A percentile compares a stretch with the other conserved stretches of the same genome.
Evolutionary conservation across 2,329 filamentous ascomycete genomes (phyloP).

Genomic region (Amylocarpus encephaloides): DNA sequence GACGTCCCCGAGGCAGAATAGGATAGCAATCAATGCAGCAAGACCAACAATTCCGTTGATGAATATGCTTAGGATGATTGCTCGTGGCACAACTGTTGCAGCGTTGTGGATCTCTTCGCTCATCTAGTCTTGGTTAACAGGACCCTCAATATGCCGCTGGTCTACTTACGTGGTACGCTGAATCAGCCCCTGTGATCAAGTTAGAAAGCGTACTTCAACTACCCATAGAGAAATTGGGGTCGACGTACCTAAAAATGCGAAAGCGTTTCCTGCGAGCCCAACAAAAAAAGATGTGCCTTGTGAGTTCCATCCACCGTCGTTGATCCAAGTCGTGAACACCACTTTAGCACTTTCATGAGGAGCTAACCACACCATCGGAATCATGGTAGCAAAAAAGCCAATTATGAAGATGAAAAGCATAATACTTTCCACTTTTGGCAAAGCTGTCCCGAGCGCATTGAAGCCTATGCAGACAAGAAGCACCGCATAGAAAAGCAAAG

Average conservation of each 20-base stretch:
- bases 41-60: constrained; percentile 49
- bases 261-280: constrained; percentile 1
- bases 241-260: background rate
- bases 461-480: background rate
- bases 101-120: constrained; percentile 43
- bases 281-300: constrained; percentile 1
- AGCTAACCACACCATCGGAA: background rate
- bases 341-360: background rate
- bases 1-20: constrained; percentile 36
- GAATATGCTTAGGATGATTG: constrained; percentile 42
- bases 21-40: constrained; percentile 48
- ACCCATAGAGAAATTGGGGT: background rate
- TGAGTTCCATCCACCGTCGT: constrained; percentile 2
- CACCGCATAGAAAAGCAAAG: background rate
- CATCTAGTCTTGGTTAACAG: constrained; percentile 26
- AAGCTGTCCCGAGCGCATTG: background rate
- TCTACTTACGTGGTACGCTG: constrained; percentile 4
- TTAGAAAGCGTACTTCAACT: background rate
- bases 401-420: background rate
- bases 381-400: background rate
- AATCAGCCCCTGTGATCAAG: background rate
- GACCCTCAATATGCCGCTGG: background rate
- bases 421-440: constrained; percentile 1
- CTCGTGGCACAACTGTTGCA: constrained; percentile 42
- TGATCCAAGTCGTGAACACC: background rate